phyloP scores from a whole-genome alignment of 441 rosid species.

The Gossypium trilobum region DNA sequence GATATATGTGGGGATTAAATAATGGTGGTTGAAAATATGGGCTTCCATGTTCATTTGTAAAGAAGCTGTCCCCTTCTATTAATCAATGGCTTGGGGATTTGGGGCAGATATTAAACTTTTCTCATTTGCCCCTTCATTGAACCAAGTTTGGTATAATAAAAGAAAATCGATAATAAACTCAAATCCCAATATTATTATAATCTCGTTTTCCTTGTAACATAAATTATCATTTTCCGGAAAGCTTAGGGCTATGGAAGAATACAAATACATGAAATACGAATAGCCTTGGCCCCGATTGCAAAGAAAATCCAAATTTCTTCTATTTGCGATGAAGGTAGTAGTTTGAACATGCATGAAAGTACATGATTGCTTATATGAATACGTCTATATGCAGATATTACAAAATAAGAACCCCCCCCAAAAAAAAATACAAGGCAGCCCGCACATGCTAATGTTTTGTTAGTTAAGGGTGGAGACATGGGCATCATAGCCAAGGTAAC shows the following conservation, averaged over 20 bases:
- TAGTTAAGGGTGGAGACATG: constrained; percentile 8
- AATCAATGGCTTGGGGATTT: not conserved
- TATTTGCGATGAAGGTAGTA: no score
- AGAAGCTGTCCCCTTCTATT: constrained; percentile 1
- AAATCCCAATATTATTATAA: no score
- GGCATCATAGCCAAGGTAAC: constrained; percentile 16
- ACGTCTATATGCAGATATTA: not conserved
- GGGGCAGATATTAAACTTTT: not conserved
- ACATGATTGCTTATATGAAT: not conserved
- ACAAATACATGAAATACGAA: no score
- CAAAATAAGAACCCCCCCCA: not conserved
- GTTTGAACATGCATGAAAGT: not conserved
- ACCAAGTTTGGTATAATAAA: not conserved
- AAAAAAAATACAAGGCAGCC: not conserved
- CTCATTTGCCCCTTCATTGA: not conserved
- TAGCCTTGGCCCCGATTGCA: no score
- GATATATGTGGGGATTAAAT: no score
- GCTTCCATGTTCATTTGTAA: constrained; percentile 17
- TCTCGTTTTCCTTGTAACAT: not conserved
- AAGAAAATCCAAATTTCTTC: no score
- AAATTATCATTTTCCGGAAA: not conserved
- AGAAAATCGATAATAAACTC: no score
- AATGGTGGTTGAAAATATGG: not conserved
- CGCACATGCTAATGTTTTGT: constrained; percentile 17
- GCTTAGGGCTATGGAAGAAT: not conserved